Percentiles rank a stretch among this genome's conserved stretches.
Evolutionary conservation across 306 rosid species (phyloP).

Genomic region (Gastrolobium bilobum): DNA sequence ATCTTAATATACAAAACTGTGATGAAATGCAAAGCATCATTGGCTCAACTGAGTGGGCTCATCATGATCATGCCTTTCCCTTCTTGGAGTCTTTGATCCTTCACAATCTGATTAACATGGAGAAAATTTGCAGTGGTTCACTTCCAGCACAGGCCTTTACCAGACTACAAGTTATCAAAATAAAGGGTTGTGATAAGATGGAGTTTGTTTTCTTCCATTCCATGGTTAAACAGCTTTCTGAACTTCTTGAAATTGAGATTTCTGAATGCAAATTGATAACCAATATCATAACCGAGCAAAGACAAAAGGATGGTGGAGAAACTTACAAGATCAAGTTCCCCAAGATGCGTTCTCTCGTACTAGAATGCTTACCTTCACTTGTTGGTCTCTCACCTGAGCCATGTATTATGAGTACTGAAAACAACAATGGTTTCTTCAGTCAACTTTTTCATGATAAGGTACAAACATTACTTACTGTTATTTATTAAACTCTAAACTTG

Average conservation of each 20-base stretch:
- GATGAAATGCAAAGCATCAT: constrained; percentile 45
- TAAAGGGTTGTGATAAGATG: constrained; percentile 50
- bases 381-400: constrained; percentile 44
- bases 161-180: constrained; percentile 44
- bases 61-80: constrained; percentile 46
- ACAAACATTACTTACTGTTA: constrained; percentile 25
- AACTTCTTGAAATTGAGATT: constrained; percentile 52
- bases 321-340: constrained; percentile 34
- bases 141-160: constrained; percentile 48
- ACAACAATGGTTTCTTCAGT: background rate
- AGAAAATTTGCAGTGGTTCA: constrained; percentile 52
- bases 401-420: background rate
- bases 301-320: constrained; percentile 36
- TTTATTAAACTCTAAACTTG: background rate
- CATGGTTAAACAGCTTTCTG: constrained; percentile 45
- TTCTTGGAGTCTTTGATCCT: constrained; percentile 51
- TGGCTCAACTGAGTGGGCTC: constrained; percentile 44
- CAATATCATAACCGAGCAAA: constrained; percentile 33
- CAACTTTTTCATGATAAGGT: constrained; percentile 53
- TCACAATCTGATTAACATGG: constrained; percentile 48
- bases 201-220: constrained; percentile 52
- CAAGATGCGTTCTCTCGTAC: constrained; percentile 42
- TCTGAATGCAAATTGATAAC: constrained; percentile 48
- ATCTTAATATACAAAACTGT: constrained; percentile 53
- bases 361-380: constrained; percentile 51